These are phyloP conservation scores for Xylaria telfairii DNA, from an alignment of 495 filamentous ascomycete genomes.

Conservation along the genomic window DNA sequence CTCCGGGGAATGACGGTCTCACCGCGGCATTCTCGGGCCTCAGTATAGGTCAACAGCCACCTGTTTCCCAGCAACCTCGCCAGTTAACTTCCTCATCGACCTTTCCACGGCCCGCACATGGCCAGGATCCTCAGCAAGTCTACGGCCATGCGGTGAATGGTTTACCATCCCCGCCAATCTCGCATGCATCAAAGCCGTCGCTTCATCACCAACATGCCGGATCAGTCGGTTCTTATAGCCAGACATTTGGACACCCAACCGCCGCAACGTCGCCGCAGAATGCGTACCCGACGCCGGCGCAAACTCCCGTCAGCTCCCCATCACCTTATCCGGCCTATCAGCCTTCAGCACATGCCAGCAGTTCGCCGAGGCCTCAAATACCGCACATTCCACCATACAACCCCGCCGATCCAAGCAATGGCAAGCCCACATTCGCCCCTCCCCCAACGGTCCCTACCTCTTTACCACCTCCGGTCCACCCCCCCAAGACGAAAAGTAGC, in stretches of 20 bases:
- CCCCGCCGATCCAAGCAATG: conserved; percentile 4
- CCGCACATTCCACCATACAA: conserved; percentile 22
- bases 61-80: conserved; percentile 6
- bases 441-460: conserved; percentile 6
- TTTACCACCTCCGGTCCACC: not conserved
- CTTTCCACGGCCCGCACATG: not conserved
- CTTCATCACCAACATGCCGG: not conserved
- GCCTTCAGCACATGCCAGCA: not conserved
- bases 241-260: not conserved
- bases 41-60: conserved; percentile 10
- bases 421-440: conserved; percentile 14
- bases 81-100: conserved; percentile 1
- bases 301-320: conserved; percentile 15
- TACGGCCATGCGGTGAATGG: conserved; percentile 1
- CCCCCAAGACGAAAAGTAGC: conserved; percentile 7
- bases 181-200: not conserved
- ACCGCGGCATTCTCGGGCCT: conserved; percentile 14
- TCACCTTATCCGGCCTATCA: not conserved
- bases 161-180: conserved; percentile 5
- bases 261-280: not conserved
- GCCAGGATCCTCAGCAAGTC: not conserved
- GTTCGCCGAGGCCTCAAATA: conserved; percentile 7
- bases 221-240: conserved; percentile 7
- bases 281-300: conserved; percentile 16
- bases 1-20: conserved; percentile 5